Evolutionary conservation across 352 stramenopile species (phyloP).

Genomic region (Salisapilia sapeloensis): DNA sequence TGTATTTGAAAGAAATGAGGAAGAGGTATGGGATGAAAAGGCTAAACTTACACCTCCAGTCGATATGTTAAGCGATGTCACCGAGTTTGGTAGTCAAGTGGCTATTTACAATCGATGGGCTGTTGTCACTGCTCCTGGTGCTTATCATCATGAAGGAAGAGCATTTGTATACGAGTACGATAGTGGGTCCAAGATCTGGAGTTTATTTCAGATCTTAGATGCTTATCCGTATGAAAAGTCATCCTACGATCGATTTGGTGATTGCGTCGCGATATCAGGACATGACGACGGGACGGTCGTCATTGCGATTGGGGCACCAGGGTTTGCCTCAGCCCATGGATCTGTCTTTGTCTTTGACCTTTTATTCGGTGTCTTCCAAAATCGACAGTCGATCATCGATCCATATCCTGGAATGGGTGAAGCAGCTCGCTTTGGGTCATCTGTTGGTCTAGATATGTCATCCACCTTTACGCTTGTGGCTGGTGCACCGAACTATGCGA

Average conservation of each 20-base stretch:
- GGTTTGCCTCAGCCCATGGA: constrained; percentile 25
- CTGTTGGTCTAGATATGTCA: constrained; percentile 52
- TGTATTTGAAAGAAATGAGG: constrained; percentile 21
- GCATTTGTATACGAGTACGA: constrained; percentile 69
- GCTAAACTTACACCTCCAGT: constrained; percentile 33
- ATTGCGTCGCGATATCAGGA: constrained; percentile 41
- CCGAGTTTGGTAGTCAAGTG: constrained; percentile 38
- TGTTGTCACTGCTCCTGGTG: constrained; percentile 36
- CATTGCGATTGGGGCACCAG: constrained; percentile 48
- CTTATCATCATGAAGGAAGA: constrained; percentile 31
- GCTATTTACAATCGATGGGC: constrained; percentile 29
- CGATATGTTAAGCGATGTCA: constrained; percentile 13
- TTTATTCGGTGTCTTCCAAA: constrained; percentile 32
- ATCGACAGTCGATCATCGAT: constrained; percentile 41
- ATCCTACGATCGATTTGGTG: constrained; percentile 46
- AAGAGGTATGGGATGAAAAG: constrained; percentile 28
- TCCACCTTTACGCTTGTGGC: constrained; percentile 55
- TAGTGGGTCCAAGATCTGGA: constrained; percentile 13
- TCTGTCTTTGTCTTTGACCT: constrained; percentile 70
- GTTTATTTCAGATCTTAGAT: constrained; percentile 48
- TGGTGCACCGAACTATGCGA: constrained; percentile 25
- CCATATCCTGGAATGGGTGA: constrained; percentile 17
- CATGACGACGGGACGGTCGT: constrained; percentile 16
- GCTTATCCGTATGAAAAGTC: constrained; percentile 19
- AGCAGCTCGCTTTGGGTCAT: constrained; percentile 50